phyloP scores from a whole-genome alignment of 148 eudicot genomes.

The Cornus suecica region DNA sequence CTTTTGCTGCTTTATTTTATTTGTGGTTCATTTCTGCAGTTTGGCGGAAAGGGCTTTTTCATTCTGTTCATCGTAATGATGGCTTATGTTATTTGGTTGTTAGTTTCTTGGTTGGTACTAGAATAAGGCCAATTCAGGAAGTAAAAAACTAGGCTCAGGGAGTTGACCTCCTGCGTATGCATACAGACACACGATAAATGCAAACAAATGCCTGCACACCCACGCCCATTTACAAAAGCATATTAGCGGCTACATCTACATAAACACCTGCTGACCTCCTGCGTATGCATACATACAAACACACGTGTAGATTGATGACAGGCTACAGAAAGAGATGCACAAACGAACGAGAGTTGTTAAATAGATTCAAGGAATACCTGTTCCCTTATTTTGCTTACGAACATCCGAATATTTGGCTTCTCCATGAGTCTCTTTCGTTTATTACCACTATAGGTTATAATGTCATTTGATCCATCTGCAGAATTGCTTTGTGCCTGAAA shows the following conservation, averaged over 20 bases:
- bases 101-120: too few species aligned
- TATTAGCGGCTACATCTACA: too few species aligned
- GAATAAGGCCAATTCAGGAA: too few species aligned
- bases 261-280: neutral
- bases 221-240: neutral
- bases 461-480: constrained; percentile 37
- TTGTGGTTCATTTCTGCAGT: too few species aligned
- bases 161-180: too few species aligned
- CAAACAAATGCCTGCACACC: neutral
- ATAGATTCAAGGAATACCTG: constrained; percentile 28
- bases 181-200: too few species aligned
- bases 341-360: constrained; percentile 1
- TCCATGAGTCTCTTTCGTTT: constrained; percentile 26
- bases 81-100: too few species aligned
- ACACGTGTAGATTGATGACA: neutral
- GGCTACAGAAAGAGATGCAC: too few species aligned
- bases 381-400: constrained; percentile 60
- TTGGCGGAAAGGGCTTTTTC: too few species aligned
- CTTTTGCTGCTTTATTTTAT: too few species aligned
- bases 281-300: neutral
- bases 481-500: constrained; percentile 36
- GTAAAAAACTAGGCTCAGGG: too few species aligned
- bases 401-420: constrained; percentile 45
- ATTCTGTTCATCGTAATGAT: too few species aligned
- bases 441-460: constrained; percentile 20